These are phyloP conservation scores for Angomonas ambiguus DNA, from an alignment of 208 protist species.

Conservation along the genomic window DNA sequence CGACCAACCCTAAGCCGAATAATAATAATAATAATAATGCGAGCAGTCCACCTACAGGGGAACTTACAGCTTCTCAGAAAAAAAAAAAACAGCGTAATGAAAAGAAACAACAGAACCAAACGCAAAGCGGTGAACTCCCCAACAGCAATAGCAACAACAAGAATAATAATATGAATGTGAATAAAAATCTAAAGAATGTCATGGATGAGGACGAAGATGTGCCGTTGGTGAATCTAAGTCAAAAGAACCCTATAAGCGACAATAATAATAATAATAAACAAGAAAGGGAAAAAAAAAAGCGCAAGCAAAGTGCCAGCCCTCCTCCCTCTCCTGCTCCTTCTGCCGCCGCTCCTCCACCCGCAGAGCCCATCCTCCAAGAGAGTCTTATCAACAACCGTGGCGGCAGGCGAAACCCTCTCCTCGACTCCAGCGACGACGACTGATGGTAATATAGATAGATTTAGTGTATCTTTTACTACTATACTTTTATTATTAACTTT, in stretches of 20 bases:
- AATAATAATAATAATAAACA: not conserved
- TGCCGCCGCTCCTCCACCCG: not conserved
- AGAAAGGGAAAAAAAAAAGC: not conserved
- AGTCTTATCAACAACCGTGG: no score
- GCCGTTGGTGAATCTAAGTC: not conserved
- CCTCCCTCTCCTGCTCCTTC: not conserved
- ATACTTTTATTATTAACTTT: not conserved
- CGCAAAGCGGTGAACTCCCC: no score
- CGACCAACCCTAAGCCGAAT: not conserved
- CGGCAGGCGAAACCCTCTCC: not conserved
- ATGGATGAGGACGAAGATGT: not conserved
- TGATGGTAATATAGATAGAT: not conserved
- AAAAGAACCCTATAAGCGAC: not conserved
- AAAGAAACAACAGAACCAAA: not conserved
- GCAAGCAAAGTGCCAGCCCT: not conserved
- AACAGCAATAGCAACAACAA: not conserved
- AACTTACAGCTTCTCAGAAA: not conserved
- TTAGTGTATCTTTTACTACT: conserved; percentile 10
- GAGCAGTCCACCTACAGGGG: not conserved
- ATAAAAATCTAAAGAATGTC: not conserved
- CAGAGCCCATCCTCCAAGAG: no score
- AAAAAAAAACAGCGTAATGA: not conserved
- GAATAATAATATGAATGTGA: conserved; percentile 1
- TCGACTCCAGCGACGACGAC: not conserved
- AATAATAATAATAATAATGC: conserved; percentile 9